Percentiles rank a stretch among this genome's conserved stretches.
Evolutionary conservation across 305 asterid genomes (phyloP).

Genomic region (Andrographis paniculata): DNA sequence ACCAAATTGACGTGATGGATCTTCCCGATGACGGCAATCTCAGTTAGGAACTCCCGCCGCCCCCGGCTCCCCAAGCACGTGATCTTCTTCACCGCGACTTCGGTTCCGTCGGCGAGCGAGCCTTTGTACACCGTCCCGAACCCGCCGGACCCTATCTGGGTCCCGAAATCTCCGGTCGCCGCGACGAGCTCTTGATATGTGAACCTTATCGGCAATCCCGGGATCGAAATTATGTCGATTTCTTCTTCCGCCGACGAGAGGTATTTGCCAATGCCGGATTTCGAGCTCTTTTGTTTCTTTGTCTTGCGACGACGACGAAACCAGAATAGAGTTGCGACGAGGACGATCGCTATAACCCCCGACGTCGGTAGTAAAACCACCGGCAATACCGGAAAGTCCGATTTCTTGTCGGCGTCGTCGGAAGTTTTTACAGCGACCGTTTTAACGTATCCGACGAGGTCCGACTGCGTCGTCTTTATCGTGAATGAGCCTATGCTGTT

Average conservation of each 20-base stretch:
- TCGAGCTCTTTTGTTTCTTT: constrained; percentile 18
- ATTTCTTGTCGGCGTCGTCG: neutral
- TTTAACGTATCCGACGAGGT: constrained; percentile 26
- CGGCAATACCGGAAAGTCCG: constrained; percentile 38
- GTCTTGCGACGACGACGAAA: constrained; percentile 27
- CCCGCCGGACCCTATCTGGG: constrained; percentile 78
- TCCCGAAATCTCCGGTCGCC: constrained; percentile 51
- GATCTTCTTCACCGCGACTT: constrained; percentile 84
- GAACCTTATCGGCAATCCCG: constrained; percentile 61
- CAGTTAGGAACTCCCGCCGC: constrained; percentile 57
- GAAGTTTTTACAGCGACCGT: constrained; percentile 20
- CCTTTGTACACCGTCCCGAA: constrained; percentile 73
- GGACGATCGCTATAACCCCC: constrained; percentile 27
- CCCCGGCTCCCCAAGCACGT: constrained; percentile 59
- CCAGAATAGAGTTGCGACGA: constrained; percentile 28
- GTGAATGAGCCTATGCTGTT: constrained; percentile 37
- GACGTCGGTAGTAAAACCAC: constrained; percentile 45
- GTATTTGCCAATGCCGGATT: constrained; percentile 20
- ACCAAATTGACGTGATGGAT: constrained; percentile 76
- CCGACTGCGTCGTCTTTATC: no score
- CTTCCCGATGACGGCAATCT: constrained; percentile 65
- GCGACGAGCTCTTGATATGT: constrained; percentile 34
- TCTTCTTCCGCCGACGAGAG: constrained; percentile 34
- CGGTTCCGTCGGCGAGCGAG: constrained; percentile 37
- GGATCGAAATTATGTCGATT: constrained; percentile 42